phyloP scores from a whole-genome alignment of 2,329 filamentous ascomycete species.

The Penicillium vulpinum region DNA sequence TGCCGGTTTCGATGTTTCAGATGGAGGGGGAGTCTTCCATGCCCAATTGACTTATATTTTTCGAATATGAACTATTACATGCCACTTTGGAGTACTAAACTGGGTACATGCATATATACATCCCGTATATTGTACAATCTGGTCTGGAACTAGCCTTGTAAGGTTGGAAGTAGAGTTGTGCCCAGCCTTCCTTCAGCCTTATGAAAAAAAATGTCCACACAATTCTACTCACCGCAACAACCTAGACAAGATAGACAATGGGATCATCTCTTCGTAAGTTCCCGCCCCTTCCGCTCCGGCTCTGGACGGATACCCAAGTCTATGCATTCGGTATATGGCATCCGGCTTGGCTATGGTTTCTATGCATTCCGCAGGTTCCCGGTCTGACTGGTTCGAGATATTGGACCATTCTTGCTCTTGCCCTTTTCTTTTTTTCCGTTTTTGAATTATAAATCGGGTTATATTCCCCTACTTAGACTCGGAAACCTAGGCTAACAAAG shows the following conservation, averaged over 20 bases:
- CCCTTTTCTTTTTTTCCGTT: background rate
- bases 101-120: background rate
- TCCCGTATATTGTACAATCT: background rate
- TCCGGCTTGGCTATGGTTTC: constrained; percentile 26
- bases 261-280: constrained; percentile 27
- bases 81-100: background rate
- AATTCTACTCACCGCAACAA: constrained; percentile 8
- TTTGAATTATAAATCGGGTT: background rate
- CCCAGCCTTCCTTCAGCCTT: background rate
- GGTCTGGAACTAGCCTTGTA: background rate
- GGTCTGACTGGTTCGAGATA: constrained; percentile 22
- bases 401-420: background rate
- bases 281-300: constrained; percentile 25
- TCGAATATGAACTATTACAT: background rate
- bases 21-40: background rate
- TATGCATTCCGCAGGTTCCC: constrained; percentile 29
- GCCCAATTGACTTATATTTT: background rate
- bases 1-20: constrained; percentile 3
- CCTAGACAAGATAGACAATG: constrained; percentile 6
- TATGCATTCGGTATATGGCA: constrained; percentile 19
- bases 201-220: background rate
- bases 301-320: constrained; percentile 26
- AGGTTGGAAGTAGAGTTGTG: background rate
- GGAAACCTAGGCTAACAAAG: constrained; percentile 11
- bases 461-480: constrained; percentile 5